These are phyloP conservation scores for barley (Hordeum vulgare) DNA, from an alignment of 176 grass and related monocot genomes.

Conservation along the genomic window MorexV3_pseudomolecules_assembly NC_058522.1:462757965-462758464, in stretches of 20 bases:
- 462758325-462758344: constrained; percentile 42
- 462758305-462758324: constrained; percentile 56
- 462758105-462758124: constrained; percentile 42
- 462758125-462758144: constrained; percentile 45
- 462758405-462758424: neutral
- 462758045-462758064: constrained; percentile 47
- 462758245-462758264: constrained; percentile 44
- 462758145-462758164: constrained; percentile 55
- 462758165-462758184: constrained; percentile 51
- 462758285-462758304: constrained; percentile 36
- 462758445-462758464: no score
- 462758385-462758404: neutral
- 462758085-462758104: constrained; percentile 40
- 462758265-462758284: constrained; percentile 63
- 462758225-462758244: constrained; percentile 57
- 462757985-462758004: constrained; percentile 64
- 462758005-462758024: constrained; percentile 26
- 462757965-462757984: constrained; percentile 63
- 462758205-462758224: constrained; percentile 56
- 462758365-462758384: neutral
- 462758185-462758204: constrained; percentile 59
- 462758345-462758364: constrained; percentile 11
- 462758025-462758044: constrained; percentile 21
- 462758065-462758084: constrained; percentile 37
- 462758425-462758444: no score